Base-by-base conservation (phyloP, 139 green algal species). In the Chlorella sorokiniana region DNA sequence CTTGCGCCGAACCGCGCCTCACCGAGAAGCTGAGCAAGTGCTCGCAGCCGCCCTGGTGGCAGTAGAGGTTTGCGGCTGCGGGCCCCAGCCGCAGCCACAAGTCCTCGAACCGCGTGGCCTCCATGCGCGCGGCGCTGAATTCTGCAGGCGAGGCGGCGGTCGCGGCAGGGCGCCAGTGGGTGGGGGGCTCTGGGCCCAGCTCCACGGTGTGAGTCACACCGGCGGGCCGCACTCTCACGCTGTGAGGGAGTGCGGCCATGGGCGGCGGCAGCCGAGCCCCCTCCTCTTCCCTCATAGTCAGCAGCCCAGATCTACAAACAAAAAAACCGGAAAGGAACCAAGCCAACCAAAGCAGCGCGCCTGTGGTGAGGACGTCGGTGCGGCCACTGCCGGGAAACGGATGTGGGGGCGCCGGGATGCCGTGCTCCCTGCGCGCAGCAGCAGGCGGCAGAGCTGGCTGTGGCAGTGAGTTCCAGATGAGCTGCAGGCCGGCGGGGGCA, bases 31-130 rank as follows among this genome's bases (percentile, higher is more conserved):
- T 69, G 9, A 94, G 25, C 67, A 88, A 64, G 81, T 95, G 92
- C 79, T 95, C 91, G 84, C 92, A 95, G 69, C 90, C 89, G 51
- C 87, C 88, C 65, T 89, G 81, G 76, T 95, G 92, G 79, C 84
- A 91, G 84, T 88, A 94, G 31, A 94, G 70, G 73, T 88, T 88
- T 51, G 70, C 78, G 35, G 88, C 81, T 27, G 44, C 72, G 31
- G 76, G 65, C 27, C 86, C 87, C 38, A 89, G 48, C 6, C 86
- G 81, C 84, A 93, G 56, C 48, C 67, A 81, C 44, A 91, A 65
- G n/a, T 88, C 64, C 8, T 48, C 33, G 52, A 90, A 81, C 44
- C 31, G 51, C 0, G 86, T 85, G 38, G 38, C 22, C 51, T 88
- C 63, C 89, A 92, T 90, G 40, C 74, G 37, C 0, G 77, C 74